Percentiles rank a stretch among this genome's conserved stretches.
Evolutionary conservation across 2,329 filamentous ascomycete species (phyloP).

Genomic region (Anthostomella pinea): DNA sequence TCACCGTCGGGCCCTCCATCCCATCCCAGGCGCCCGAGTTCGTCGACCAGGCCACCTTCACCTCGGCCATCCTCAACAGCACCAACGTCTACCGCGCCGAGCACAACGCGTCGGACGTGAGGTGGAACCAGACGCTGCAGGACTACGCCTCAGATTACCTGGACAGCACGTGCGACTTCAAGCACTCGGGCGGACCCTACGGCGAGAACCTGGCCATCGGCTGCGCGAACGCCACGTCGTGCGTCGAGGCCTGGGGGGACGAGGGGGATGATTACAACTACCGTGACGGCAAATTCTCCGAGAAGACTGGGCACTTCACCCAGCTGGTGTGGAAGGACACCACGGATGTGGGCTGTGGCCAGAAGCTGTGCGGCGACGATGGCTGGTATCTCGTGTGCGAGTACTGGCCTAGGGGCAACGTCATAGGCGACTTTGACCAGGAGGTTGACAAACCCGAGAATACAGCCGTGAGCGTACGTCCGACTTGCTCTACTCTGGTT

Average conservation of each 20-base stretch:
- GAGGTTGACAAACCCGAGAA: conserved; percentile 35
- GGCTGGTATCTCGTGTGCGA: conserved; percentile 67
- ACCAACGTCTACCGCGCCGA: conserved; percentile 64
- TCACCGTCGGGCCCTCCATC: conserved; percentile 23
- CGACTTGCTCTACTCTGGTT: conserved; percentile 3
- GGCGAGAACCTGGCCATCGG: conserved; percentile 75
- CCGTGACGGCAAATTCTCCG: conserved; percentile 50
- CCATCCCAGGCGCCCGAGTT: conserved; percentile 32
- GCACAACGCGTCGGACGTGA: conserved; percentile 57
- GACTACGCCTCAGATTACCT: conserved; percentile 53
- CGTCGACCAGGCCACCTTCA: conserved; percentile 38
- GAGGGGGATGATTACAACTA: conserved; percentile 61
- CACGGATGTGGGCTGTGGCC: conserved; percentile 55
- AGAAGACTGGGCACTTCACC: conserved; percentile 67
- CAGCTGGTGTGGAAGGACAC: conserved; percentile 70
- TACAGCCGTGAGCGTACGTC: background rate
- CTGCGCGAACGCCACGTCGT: conserved; percentile 55
- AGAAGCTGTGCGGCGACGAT: conserved; percentile 37
- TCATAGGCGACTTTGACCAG: conserved; percentile 50
- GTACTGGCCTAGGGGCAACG: conserved; percentile 66
- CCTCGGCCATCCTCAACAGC: conserved; percentile 57
- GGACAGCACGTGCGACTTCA: conserved; percentile 42
- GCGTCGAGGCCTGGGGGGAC: conserved; percentile 65
- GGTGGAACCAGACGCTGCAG: conserved; percentile 64
- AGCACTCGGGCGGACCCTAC: conserved; percentile 59